Evolutionary conservation across 1,284 basidiomycete species (phyloP), one percentile per base, ranked within the genome.

Genomic region (Leccinum holopus): DNA sequence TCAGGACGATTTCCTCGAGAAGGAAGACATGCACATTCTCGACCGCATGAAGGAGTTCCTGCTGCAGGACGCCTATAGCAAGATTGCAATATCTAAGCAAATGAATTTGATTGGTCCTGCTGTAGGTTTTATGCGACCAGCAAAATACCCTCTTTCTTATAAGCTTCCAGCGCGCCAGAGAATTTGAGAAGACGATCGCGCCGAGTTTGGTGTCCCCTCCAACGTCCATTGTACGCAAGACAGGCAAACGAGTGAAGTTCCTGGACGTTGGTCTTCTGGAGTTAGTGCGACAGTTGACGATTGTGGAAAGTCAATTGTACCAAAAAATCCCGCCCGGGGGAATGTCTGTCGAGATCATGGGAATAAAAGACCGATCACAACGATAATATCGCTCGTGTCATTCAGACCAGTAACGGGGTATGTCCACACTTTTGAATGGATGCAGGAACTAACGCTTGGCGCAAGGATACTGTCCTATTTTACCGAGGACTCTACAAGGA

Each of bases 201-300:
- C 84, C 84, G 11, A 79, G 75, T 28, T 62, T 80, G 16, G 77
- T 82, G 57, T 80, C 79, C 3, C 86, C 91, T 30, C 93, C 94
- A 1, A 79, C 91, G 3, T 85, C 95, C 1, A 88, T 97, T 60
- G 65, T 90, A 14, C 95, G 94, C 1, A 91, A 88, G 72, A 80
- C 83, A 56, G 79, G 81, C 65, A 90, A 87, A 77, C 93, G 90
- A 77, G 77, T 94, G 65, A 94, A 94, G 69, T 80, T 97, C 18
- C 76, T 90, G n/a, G 94, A 97, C 66, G 86, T 97, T 56, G 95
- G 99, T 69, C 83, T 96, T 1, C 76, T 96, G 35, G 97, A 99
- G 76, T 77, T 99, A 18, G 97, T 95, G 0, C 85, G 97, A 47
- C 97, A 99, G 74, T 79, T 99, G 60, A 98, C 97, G 1, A 87